phyloP scores from a whole-genome alignment of 78 protist genomes.

The Dictyostelium firmibasis region DNA sequence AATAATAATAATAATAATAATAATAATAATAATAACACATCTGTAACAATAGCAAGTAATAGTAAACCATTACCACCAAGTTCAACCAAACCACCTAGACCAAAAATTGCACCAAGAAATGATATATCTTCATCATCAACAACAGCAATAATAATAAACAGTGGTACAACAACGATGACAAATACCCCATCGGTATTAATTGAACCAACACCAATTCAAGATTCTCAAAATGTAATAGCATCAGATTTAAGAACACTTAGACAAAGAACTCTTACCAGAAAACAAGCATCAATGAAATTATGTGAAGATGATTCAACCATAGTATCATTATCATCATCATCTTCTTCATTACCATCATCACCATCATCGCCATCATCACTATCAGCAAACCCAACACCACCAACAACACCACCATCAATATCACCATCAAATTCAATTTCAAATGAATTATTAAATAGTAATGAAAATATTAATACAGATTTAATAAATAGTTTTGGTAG shows the following conservation, averaged over 20 bases:
- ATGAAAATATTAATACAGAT: neutral
- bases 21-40: neutral
- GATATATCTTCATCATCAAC: neutral
- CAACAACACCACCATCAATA: neutral
- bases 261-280: slow-evolving; percentile 11
- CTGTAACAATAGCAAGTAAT: neutral
- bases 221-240: neutral
- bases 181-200: no score
- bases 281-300: slow-evolving; percentile 29
- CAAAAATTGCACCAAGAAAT: neutral
- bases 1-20: no score
- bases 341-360: neutral
- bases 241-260: neutral
- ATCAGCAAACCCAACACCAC: neutral
- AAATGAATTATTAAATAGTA: neutral
- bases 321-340: neutral
- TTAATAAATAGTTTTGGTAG: neutral
- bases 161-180: no score
- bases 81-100: neutral
- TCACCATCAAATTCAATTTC: neutral
- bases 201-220: slow-evolving; percentile 3
- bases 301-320: neutral
- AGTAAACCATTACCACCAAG: neutral
- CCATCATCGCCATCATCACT: neutral
- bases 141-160: neutral